Percentiles rank a stretch among this genome's conserved stretches.
Evolutionary conservation across 257 asterid species (phyloP).

Genomic region (Solanum neorickii): DNA sequence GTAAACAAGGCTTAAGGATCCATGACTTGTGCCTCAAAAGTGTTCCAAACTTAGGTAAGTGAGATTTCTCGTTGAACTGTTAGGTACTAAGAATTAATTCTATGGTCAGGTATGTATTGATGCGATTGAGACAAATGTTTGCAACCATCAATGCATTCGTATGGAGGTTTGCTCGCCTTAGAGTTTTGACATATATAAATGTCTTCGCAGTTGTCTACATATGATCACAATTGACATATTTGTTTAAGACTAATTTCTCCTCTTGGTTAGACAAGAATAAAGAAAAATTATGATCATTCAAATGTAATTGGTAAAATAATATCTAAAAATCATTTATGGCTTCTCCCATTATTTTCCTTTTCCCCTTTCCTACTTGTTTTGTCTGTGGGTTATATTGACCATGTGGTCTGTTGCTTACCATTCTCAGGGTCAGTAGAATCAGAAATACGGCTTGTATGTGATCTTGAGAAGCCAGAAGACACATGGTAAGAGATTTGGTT

Average conservation of each 20-base stretch:
- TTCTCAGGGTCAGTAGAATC: not conserved
- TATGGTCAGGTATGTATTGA: not conserved
- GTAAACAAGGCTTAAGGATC: constrained; percentile 60
- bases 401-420: not conserved
- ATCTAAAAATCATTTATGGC: too few species aligned
- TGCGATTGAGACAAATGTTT: not conserved
- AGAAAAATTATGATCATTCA: not conserved
- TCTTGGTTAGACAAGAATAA: not conserved
- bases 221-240: not conserved
- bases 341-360: too few species aligned
- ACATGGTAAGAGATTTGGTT: not conserved
- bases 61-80: not conserved
- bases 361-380: too few species aligned
- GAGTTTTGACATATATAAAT: not conserved
- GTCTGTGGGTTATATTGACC: not conserved
- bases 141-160: not conserved
- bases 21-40: constrained; percentile 87
- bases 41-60: constrained; percentile 64
- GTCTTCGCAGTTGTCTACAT: not conserved
- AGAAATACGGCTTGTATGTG: not conserved
- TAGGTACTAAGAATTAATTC: not conserved
- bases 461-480: not conserved
- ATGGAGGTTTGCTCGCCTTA: not conserved
- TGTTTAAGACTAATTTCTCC: not conserved
- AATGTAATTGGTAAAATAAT: not conserved